Evolutionary conservation across 1,139 yeast genomes (phyloP).

Genomic region (Saccharomyces hybrid): DNA sequence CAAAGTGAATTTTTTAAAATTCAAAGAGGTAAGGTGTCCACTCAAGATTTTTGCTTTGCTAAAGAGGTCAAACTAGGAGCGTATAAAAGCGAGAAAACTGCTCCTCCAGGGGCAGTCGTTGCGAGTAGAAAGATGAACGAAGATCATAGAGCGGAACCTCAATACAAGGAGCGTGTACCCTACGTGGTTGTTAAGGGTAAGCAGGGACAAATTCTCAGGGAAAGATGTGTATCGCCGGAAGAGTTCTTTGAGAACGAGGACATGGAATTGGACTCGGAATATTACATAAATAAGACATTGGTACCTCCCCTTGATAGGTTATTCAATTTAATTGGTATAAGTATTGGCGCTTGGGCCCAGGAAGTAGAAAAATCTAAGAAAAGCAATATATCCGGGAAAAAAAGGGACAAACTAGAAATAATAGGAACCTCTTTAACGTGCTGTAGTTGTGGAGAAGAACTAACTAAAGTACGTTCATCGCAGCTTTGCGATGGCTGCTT

Average conservation of each 20-base stretch:
- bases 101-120: conserved; percentile 92
- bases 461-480: conserved; percentile 14
- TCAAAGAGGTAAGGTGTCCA: conserved; percentile 49
- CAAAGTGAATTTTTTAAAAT: conserved; percentile 61
- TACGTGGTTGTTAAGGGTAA: conserved; percentile 71
- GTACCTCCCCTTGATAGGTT: conserved; percentile 86
- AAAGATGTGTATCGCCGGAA: conserved; percentile 74
- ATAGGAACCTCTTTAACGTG: not conserved
- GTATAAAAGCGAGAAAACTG: conserved; percentile 59
- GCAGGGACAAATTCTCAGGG: conserved; percentile 59
- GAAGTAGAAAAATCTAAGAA: conserved; percentile 49
- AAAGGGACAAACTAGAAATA: not conserved
- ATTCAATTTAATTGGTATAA: conserved; percentile 76
- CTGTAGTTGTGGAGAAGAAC: conserved; percentile 14
- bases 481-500: conserved; percentile 35
- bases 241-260: conserved; percentile 48
- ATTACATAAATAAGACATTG: conserved; percentile 73
- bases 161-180: conserved; percentile 81
- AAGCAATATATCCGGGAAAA: conserved; percentile 9
- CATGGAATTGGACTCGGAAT: conserved; percentile 62
- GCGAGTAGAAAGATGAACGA: conserved; percentile 53
- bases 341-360: conserved; percentile 69
- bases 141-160: conserved; percentile 77
- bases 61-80: conserved; percentile 82
- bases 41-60: conserved; percentile 86